These are phyloP conservation scores for Tirmania nivea DNA, from an alignment of 495 filamentous ascomycete genomes.

Conservation along the genomic window DNA sequence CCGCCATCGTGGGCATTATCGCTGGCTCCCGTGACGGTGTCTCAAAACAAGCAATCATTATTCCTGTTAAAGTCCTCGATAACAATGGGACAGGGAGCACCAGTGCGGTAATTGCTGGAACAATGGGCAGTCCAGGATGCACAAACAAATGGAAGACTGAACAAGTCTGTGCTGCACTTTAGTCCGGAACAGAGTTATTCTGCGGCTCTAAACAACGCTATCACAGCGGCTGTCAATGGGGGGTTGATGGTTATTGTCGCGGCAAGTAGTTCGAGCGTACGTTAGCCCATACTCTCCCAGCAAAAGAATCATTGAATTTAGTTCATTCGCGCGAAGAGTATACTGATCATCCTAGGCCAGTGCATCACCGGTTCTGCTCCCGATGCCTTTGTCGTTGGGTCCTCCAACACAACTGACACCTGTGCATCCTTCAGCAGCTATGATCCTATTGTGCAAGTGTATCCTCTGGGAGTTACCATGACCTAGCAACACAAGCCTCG, in stretches of 20 bases:
- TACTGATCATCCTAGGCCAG: not conserved
- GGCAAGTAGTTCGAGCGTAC: slow-evolving; percentile 22
- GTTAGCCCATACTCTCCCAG: not conserved
- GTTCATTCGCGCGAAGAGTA: not conserved
- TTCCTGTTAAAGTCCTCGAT: slow-evolving; percentile 47
- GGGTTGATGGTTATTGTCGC: slow-evolving; percentile 32
- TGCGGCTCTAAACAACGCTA: slow-evolving; percentile 28
- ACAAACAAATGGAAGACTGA: slow-evolving; percentile 17
- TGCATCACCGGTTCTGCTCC: not conserved
- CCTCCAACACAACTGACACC: too few relatives aligned
- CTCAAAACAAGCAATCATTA: slow-evolving; percentile 41
- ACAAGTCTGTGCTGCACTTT: slow-evolving; percentile 30
- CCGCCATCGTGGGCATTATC: slow-evolving; percentile 46
- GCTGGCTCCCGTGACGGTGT: slow-evolving; percentile 42
- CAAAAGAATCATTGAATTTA: not conserved
- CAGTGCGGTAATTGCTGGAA: slow-evolving; percentile 35
- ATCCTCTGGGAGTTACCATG: too few relatives aligned
- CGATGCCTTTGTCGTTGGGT: too few relatives aligned
- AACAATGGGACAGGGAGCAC: slow-evolving; percentile 30
- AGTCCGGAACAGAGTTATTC: slow-evolving; percentile 32
- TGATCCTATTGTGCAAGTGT: too few relatives aligned
- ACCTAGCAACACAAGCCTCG: too few relatives aligned
- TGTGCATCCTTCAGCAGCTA: too few relatives aligned
- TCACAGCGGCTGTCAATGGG: slow-evolving; percentile 24
- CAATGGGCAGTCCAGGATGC: slow-evolving; percentile 32